Percentiles rank a stretch among this genome's conserved stretches.
Evolutionary conservation across 2,329 filamentous ascomycete species (phyloP).

Genomic region (Metarhizium rileyi): DNA sequence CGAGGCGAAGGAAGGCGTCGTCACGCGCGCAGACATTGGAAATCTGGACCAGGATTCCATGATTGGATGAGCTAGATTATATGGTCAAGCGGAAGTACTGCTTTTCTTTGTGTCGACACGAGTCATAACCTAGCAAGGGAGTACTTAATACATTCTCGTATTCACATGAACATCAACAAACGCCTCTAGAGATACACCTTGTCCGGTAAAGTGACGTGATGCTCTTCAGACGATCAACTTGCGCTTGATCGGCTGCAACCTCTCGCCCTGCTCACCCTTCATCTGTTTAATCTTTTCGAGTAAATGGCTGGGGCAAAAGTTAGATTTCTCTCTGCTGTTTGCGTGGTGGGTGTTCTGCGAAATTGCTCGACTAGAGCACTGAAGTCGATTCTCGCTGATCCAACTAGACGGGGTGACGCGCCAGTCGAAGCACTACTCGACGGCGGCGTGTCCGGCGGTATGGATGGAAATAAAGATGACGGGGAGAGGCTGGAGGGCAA

Average conservation of each 20-base stretch:
- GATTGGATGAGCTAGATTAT: neutral
- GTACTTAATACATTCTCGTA: too few relatives aligned
- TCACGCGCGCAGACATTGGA: neutral
- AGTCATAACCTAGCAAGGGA: too few relatives aligned
- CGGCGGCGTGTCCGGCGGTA: neutral
- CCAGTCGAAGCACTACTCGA: too few relatives aligned
- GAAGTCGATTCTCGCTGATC: constrained; percentile 14
- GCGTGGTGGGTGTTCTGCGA: constrained; percentile 9
- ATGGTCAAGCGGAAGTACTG: too few relatives aligned
- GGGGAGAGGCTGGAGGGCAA: neutral
- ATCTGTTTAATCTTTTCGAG: constrained; percentile 43
- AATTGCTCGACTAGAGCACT: constrained; percentile 16
- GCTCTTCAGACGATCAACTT: constrained; percentile 27
- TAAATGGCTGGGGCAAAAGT: constrained; percentile 35
- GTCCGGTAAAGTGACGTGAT: neutral
- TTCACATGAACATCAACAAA: too few relatives aligned
- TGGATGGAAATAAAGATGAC: neutral
- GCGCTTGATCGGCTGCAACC: constrained; percentile 34
- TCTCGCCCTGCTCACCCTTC: constrained; percentile 24
- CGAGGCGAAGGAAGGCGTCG: neutral
- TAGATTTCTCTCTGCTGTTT: constrained; percentile 17
- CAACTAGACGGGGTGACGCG: constrained; percentile 9
- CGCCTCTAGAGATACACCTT: neutral
- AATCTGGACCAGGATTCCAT: neutral
- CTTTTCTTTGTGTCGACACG: too few relatives aligned